Percentiles rank a stretch among this genome's conserved stretches.
Evolutionary conservation across 164 flowering plant genomes (phyloP).

Genomic region (Liquidambar formosana): DNA sequence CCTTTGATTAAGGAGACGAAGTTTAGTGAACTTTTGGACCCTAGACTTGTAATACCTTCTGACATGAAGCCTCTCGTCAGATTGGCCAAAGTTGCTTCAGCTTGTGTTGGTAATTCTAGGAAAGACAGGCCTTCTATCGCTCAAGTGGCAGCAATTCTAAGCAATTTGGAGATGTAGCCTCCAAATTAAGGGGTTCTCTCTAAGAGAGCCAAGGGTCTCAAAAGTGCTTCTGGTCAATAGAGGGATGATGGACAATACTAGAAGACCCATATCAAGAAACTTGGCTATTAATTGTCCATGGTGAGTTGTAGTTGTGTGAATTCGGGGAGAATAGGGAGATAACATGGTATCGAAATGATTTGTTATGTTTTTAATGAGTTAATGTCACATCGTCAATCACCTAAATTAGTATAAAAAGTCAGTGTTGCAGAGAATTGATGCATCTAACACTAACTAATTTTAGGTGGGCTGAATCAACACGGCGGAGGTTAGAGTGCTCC

Average conservation of each 20-base stretch:
- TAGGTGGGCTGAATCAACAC: slow-evolving; percentile 3
- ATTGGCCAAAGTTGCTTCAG: slow-evolving; percentile 70
- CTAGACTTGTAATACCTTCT: slow-evolving; percentile 43
- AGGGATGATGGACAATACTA: slow-evolving; percentile 10
- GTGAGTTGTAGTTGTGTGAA: too few species aligned
- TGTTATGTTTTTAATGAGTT: too few species aligned
- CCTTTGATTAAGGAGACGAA: slow-evolving; percentile 68
- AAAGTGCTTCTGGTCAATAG: too few species aligned
- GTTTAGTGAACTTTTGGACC: slow-evolving; percentile 62
- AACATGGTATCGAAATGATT: too few species aligned
- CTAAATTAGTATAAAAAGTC: too few species aligned
- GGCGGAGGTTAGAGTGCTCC: neutral
- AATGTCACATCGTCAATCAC: too few species aligned
- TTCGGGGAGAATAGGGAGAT: too few species aligned
- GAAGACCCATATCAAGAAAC: slow-evolving; percentile 23
- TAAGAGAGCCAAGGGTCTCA: too few species aligned
- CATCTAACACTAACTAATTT: too few species aligned
- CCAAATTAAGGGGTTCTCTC: too few species aligned
- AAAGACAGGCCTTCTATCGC: slow-evolving; percentile 55
- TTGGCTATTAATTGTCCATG: too few species aligned
- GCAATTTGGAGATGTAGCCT: slow-evolving; percentile 42
- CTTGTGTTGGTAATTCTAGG: slow-evolving; percentile 78
- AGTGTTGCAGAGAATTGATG: too few species aligned
- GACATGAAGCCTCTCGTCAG: slow-evolving; percentile 50
- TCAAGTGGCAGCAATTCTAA: slow-evolving; percentile 73